These are phyloP conservation scores for Rosa rugosa DNA, from an alignment of 306 rosid genomes.

Conservation along the genomic window DNA sequence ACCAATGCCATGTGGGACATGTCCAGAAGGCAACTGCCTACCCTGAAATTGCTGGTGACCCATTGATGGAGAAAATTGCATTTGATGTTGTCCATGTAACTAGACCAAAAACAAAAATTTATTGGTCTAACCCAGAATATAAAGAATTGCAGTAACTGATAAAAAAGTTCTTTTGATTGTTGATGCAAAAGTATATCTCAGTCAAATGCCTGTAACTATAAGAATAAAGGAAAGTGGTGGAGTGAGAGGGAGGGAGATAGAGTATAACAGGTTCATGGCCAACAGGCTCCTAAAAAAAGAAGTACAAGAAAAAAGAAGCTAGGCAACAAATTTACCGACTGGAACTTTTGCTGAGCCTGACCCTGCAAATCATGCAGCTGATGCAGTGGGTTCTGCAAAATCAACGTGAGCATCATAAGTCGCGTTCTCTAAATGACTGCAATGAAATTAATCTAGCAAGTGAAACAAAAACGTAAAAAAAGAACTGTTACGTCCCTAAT, in stretches of 20 bases:
- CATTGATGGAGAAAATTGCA: conserved; percentile 84
- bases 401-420: conserved; percentile 8
- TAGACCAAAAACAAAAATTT: conserved; percentile 29
- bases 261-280: background rate
- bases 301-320: background rate
- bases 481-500: background rate
- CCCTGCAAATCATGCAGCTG: conserved; percentile 52
- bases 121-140: conserved; percentile 20
- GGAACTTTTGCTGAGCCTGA: conserved; percentile 49
- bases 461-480: background rate
- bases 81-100: conserved; percentile 87
- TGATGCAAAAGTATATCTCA: background rate
- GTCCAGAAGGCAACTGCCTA: conserved; percentile 85
- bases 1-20: conserved; percentile 80
- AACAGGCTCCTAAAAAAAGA: background rate
- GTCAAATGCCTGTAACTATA: background rate
- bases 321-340: conserved; percentile 25
- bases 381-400: conserved; percentile 35
- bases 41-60: conserved; percentile 93
- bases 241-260: background rate
- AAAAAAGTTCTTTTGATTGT: conserved; percentile 9
- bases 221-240: background rate
- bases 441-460: conserved; percentile 2
- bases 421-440: background rate
- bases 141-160: conserved; percentile 17